These are phyloP conservation scores for Panus rudis DNA, from an alignment of 768 basidiomycete genomes.

Conservation along the genomic window DNA sequence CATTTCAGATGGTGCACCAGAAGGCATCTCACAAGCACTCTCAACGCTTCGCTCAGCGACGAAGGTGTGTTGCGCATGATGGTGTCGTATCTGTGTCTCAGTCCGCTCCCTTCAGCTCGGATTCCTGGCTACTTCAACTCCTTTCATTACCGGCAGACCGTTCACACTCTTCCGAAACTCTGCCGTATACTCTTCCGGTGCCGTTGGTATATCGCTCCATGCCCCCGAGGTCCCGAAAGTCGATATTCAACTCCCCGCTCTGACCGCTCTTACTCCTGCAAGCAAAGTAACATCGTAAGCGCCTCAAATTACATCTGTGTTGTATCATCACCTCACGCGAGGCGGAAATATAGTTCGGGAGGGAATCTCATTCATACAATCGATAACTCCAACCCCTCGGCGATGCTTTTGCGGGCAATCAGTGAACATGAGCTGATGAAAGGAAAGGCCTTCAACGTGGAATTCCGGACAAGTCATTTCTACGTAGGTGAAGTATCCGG, in stretches of 20 bases:
- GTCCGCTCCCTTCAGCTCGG: constrained; percentile 42
- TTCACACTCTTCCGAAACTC: constrained; percentile 61
- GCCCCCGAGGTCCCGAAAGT: constrained; percentile 9
- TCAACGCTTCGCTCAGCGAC: constrained; percentile 35
- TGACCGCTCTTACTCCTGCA: constrained; percentile 34
- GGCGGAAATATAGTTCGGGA: constrained; percentile 41
- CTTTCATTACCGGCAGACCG: constrained; percentile 70
- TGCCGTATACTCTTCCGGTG: constrained; percentile 52
- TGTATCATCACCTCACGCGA: not conserved
- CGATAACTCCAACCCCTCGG: constrained; percentile 47
- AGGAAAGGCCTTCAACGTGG: constrained; percentile 16
- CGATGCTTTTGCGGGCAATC: constrained; percentile 41
- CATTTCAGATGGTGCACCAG: constrained; percentile 50
- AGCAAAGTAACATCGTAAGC: constrained; percentile 51
- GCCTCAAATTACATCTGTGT: not conserved
- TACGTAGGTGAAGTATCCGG: constrained; percentile 40
- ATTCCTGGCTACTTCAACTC: constrained; percentile 65
- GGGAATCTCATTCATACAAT: constrained; percentile 67
- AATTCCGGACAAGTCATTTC: constrained; percentile 48
- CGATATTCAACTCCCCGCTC: constrained; percentile 30
- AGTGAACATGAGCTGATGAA: constrained; percentile 21
- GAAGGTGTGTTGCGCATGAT: constrained; percentile 34
- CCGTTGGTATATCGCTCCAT: constrained; percentile 47
- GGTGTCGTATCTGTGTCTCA: not conserved
- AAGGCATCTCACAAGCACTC: constrained; percentile 45